Base-by-base conservation (phyloP, 495 filamentous ascomycete genomes). In the Hypomontagnella submonticulosa region DNA sequence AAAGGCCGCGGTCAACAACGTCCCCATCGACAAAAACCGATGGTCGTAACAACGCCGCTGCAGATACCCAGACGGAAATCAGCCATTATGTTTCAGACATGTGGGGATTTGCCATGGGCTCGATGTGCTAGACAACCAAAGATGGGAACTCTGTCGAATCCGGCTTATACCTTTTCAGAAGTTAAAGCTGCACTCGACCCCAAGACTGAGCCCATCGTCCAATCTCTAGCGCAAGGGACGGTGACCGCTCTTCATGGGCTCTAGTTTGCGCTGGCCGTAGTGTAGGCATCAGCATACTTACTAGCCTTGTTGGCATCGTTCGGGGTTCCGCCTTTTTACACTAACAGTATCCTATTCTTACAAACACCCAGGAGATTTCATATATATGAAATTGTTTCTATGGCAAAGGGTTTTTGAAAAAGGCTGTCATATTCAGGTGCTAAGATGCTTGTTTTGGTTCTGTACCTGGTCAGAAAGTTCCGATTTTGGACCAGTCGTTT, bases 41-140 rank as follows among this genome's bases (percentile, higher is more conserved):
- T 44, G 51, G 33, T 63, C 40, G 19, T 50, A 50, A 38, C 30
- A 15, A 65, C 53, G 57, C 67, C 65, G 58, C 62, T 73, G 65
- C 65, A 71, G 71, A 71, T 67, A 71, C 62, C 71, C 68, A 69
- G 58, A 62, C 63, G 50, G 36, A 62, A 23, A 63, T 61, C 44
- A 55, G 34, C 44, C 57, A 53, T 34, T 62, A 63, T 57, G 63
- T 66, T 69, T 69, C 63, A 73, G 52, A 18, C 46, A 12, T 55
- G 57, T 64, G 66, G 65, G 37, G 59, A 43, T 58, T 51, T 50
- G 19, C 40, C 65, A 63, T 68, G 59, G 59, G 44, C 56, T 57
- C 32, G 41, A 43, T 48, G 23, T 27, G 23, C 23, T 2, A 42
- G 61, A 51, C 54, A 32, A 50, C 57, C 61, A 53, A 66, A 67